Evolutionary conservation across 208 protist species (phyloP).

Genomic region (Giardia duodenalis): DNA sequence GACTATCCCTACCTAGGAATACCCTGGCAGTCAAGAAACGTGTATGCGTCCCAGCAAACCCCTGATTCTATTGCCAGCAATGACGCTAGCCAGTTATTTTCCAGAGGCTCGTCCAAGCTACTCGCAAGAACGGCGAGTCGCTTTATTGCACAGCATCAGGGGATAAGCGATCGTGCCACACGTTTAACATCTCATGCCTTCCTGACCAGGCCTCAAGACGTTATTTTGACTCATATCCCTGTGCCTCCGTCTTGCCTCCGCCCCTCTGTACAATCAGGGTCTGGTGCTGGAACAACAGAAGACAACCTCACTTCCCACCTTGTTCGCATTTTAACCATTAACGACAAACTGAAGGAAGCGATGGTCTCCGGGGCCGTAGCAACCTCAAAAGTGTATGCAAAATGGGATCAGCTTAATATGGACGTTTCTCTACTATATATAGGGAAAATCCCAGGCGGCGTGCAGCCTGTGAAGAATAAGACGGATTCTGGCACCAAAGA

Average conservation of each 20-base stretch:
- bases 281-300: constrained; percentile 65
- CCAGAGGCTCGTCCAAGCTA: too few relatives aligned
- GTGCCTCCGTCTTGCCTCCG: constrained; percentile 86
- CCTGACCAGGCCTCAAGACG: constrained; percentile 67
- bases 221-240: constrained; percentile 73
- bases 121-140: too few relatives aligned
- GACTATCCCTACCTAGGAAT: constrained; percentile 61
- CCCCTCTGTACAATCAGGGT: constrained; percentile 63
- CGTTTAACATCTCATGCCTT: constrained; percentile 70
- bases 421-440: constrained; percentile 60
- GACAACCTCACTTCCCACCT: constrained; percentile 93
- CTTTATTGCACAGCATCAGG: constrained; percentile 73
- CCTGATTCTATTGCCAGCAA: constrained; percentile 53
- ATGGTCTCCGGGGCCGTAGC: constrained; percentile 49
- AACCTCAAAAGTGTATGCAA: constrained; percentile 56
- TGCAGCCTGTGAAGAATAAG: background rate
- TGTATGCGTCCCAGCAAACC: constrained; percentile 48
- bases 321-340: constrained; percentile 65
- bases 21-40: constrained; percentile 52
- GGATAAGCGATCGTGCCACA: too few relatives aligned
- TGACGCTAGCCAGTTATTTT: too few relatives aligned
- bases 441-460: background rate
- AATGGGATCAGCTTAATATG: constrained; percentile 83
- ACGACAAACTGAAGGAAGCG: constrained; percentile 38
- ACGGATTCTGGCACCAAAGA: constrained; percentile 53